A percentile compares a stretch with the other conserved stretches of the same genome.
phyloP scores from a whole-genome alignment of 148 eudicot genomes.

The Rhododendron griersonianum region DNA sequence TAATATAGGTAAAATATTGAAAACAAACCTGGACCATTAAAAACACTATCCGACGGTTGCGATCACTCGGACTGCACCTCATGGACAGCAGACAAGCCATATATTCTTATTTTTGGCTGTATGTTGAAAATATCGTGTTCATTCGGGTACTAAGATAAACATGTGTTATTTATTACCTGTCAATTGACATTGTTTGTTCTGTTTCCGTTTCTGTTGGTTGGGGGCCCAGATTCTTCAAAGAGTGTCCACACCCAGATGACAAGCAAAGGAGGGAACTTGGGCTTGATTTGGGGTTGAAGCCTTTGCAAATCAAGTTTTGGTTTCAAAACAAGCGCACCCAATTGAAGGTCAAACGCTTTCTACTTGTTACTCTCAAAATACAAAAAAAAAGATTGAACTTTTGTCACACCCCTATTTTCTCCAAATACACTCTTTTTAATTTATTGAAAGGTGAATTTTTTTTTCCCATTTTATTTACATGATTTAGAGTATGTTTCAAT shows the following conservation, averaged over 20 bases:
- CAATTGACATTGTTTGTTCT: background rate
- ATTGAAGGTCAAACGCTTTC: slow-evolving; percentile 47
- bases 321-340: slow-evolving; percentile 85
- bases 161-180: no score
- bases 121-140: background rate
- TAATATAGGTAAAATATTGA: no score
- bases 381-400: no score
- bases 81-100: no score
- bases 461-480: background rate
- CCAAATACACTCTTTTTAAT: no score
- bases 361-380: background rate
- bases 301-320: slow-evolving; percentile 85
- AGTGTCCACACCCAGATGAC: slow-evolving; percentile 73
- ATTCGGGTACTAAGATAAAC: background rate
- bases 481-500: no score
- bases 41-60: no score
- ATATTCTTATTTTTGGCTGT: background rate
- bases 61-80: no score
- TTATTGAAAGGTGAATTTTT: no score
- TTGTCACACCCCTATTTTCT: background rate
- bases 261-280: slow-evolving; percentile 69
- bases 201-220: background rate
- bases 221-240: slow-evolving; percentile 25
- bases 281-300: slow-evolving; percentile 49
- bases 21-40: no score